phyloP scores from a whole-genome alignment of 305 asterid species.

The Striga hermonthica region DNA sequence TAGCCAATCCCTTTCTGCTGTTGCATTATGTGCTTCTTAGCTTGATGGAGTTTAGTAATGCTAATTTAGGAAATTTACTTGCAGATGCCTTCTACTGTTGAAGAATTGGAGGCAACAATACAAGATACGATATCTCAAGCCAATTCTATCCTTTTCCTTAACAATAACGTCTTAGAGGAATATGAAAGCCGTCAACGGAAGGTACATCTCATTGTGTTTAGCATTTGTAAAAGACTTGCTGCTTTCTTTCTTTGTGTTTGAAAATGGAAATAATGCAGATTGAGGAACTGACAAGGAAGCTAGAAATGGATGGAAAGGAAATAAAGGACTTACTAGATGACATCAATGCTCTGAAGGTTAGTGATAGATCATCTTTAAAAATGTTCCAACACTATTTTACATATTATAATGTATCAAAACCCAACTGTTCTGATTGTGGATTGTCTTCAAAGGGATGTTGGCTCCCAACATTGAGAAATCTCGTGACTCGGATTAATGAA shows the following conservation, averaged over 20 bases:
- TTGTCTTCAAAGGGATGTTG: slow-evolving; percentile 63
- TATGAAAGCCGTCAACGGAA: slow-evolving; percentile 84
- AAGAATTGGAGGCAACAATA: slow-evolving; percentile 85
- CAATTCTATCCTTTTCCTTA: slow-evolving; percentile 82
- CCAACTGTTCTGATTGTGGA: slow-evolving; percentile 25
- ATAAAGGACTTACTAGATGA: slow-evolving; percentile 46
- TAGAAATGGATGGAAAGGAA: slow-evolving; percentile 62
- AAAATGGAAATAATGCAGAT: slow-evolving; percentile 54
- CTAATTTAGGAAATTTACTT: slow-evolving; percentile 31
- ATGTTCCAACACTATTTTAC: slow-evolving; percentile 13
- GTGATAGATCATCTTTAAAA: slow-evolving; percentile 22
- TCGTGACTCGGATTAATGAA: slow-evolving; percentile 74
- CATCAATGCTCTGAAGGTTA: slow-evolving; percentile 73
- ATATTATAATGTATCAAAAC: no score
- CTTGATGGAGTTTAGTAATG: slow-evolving; percentile 26
- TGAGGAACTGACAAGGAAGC: slow-evolving; percentile 57
- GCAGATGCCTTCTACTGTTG: slow-evolving; percentile 95
- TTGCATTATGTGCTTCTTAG: slow-evolving; percentile 28
- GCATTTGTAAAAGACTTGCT: neutral
- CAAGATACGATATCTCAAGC: slow-evolving; percentile 85
- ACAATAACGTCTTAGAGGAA: slow-evolving; percentile 84
- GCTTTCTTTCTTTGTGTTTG: slow-evolving; percentile 18
- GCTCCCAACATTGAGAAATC: slow-evolving; percentile 83
- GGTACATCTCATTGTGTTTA: slow-evolving; percentile 37
- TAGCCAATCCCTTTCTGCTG: neutral